phyloP scores from a whole-genome alignment of 306 rosid species.

The Ammopiptanthus mongolicus region DNA sequence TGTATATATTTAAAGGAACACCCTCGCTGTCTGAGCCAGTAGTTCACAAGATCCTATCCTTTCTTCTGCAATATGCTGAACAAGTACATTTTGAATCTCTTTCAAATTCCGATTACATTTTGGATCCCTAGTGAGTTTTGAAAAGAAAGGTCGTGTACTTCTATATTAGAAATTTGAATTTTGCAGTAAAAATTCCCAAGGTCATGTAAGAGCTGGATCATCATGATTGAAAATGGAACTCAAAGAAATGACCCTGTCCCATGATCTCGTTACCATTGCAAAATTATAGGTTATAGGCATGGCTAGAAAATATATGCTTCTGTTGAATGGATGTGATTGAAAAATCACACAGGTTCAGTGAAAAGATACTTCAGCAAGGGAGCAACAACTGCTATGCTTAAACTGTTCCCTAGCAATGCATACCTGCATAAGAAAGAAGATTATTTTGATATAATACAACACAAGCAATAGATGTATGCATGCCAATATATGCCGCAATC shows the following conservation, averaged over 20 bases:
- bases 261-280: neutral
- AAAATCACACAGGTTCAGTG: slow-evolving; percentile 34
- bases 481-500: slow-evolving; percentile 1
- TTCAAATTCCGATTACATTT: neutral
- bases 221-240: neutral
- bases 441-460: neutral
- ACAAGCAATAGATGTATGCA: neutral
- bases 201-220: neutral
- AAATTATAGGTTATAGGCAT: neutral
- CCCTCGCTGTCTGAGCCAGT: neutral
- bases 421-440: slow-evolving; percentile 48
- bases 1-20: neutral
- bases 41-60: neutral
- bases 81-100: neutral
- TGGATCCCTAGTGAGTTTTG: neutral
- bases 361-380: slow-evolving; percentile 73
- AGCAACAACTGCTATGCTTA: slow-evolving; percentile 84
- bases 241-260: neutral
- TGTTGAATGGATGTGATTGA: slow-evolving; percentile 1
- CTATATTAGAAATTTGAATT: neutral
- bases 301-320: neutral
- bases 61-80: neutral
- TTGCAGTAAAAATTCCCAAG: neutral
- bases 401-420: slow-evolving; percentile 84
- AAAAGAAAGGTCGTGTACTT: neutral